Percentiles rank a stretch among this genome's conserved stretches.
Evolutionary conservation across 768 basidiomycete genomes (phyloP).

Genomic region (Cystobasidium ongulense): DNA sequence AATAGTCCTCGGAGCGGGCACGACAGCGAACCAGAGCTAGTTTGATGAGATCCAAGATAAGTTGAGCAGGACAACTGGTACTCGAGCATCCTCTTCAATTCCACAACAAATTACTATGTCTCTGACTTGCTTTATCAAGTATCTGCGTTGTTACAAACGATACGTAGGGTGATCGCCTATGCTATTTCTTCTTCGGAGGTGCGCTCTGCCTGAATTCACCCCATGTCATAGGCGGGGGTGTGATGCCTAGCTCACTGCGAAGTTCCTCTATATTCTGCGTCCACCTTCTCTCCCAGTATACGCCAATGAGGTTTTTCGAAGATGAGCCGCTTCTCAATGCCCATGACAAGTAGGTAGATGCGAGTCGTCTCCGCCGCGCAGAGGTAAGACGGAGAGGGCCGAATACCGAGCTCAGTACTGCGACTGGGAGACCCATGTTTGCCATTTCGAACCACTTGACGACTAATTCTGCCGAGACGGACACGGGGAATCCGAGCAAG

Average conservation of each 20-base stretch:
- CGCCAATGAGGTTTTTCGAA: conserved; percentile 68
- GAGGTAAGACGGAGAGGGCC: conserved; percentile 64
- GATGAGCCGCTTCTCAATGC: conserved; percentile 72
- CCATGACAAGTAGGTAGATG: conserved; percentile 84
- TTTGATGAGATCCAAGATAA: no score
- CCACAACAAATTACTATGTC: no score
- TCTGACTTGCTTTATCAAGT: no score
- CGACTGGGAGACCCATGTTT: conserved; percentile 82
- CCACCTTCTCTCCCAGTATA: conserved; percentile 97
- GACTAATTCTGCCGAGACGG: conserved; percentile 81
- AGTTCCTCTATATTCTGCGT: conserved; percentile 70
- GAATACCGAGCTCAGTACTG: conserved; percentile 67
- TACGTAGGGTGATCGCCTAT: not conserved
- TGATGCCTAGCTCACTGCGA: conserved; percentile 73
- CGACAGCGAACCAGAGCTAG: no score
- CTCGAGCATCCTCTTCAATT: no score
- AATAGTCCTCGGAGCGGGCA: no score
- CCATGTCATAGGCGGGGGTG: conserved; percentile 59
- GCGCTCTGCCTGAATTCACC: conserved; percentile 32
- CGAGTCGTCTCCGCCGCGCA: conserved; percentile 54
- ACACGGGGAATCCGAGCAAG: conserved; percentile 76
- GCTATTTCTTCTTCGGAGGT: not conserved
- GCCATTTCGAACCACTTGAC: conserved; percentile 91
- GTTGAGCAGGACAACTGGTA: no score
- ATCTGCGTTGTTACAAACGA: no score